phyloP scores from a whole-genome alignment of 108 stramenopile species.

The Skeletonema tropicum region DNA sequence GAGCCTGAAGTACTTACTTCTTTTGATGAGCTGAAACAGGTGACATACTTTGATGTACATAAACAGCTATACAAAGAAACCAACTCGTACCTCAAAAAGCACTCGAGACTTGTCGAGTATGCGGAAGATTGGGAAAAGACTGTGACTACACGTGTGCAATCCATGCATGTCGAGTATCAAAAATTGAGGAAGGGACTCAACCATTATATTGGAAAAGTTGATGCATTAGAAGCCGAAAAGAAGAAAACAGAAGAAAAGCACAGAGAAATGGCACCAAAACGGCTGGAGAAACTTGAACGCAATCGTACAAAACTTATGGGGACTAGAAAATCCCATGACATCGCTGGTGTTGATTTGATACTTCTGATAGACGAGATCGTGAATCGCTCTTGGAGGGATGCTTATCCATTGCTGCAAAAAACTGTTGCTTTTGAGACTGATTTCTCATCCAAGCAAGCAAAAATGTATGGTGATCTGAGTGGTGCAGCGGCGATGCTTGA shows the following conservation, averaged over 20 bases:
- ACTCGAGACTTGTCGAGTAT: slow-evolving; percentile 34
- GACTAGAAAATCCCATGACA: slow-evolving; percentile 43
- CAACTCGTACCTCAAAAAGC: slow-evolving; percentile 19
- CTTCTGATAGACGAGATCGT: slow-evolving; percentile 43
- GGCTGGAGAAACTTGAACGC: slow-evolving; percentile 46
- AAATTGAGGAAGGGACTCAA: slow-evolving; percentile 37
- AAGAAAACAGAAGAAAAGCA: slow-evolving; percentile 31
- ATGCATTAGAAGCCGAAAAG: slow-evolving; percentile 25
- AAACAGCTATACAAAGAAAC: slow-evolving; percentile 33
- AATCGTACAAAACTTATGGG: slow-evolving; percentile 44
- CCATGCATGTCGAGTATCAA: slow-evolving; percentile 26
- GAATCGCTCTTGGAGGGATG: slow-evolving; percentile 45
- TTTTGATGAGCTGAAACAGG: background rate
- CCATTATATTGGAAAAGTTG: slow-evolving; percentile 47
- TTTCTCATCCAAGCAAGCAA: slow-evolving; percentile 33
- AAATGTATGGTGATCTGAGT: slow-evolving; percentile 15
- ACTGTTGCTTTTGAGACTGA: slow-evolving; percentile 35
- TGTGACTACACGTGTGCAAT: slow-evolving; percentile 31
- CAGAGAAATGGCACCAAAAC: slow-evolving; percentile 33
- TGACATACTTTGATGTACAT: slow-evolving; percentile 44
- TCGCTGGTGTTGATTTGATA: slow-evolving; percentile 26
- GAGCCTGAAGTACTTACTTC: background rate
- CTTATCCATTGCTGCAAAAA: slow-evolving; percentile 41
- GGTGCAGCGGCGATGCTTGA: slow-evolving; percentile 20
- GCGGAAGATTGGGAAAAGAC: slow-evolving; percentile 44